Base-by-base conservation (phyloP, 1,139 yeast genomes). In the Diutina sp. region DNA sequence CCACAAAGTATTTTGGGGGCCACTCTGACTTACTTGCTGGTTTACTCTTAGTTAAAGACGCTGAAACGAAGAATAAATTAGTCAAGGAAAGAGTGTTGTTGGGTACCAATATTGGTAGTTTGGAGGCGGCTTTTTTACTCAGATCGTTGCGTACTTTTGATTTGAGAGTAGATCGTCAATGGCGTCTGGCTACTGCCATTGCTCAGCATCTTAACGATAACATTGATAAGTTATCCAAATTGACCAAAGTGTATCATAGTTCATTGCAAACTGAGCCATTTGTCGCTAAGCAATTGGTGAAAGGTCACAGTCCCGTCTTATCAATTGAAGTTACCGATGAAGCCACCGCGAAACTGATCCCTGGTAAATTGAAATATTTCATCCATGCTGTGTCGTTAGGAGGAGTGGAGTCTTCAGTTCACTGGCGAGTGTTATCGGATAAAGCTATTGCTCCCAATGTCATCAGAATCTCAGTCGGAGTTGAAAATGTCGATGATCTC, bases 1-100 rank as follows among this genome's bases (percentile, higher is more conserved):
- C 91, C 0, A 89, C 97, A 2, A 90, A 90, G 67, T 91, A 84
- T 69, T 85, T 90, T 66, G 97, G 96, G 46, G 97, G 97, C 28
- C 97, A 90, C 68, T 87, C 96, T n/a, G 97, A 91, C 68, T 71
- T 90, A 56, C 74, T 91, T 54, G 91, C 96, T 4, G 97, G 97
- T 21, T 76, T 86, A 9, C 71, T 90, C 45, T 82, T 84, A 12
- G 84, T 87, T 12, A 83, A 84, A 66, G 81, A 82, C 59, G 63
- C 66, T 9, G 71, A 72, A 1, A 73, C 75, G 7, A 77, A 78
- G 59, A 63, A 71, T 16, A 66, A 71, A 54, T 72, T 91, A 60
- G 68, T 76, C 8, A 67, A 66, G 0, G 97, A 90, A 64, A 76
- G 98, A 63, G 68, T 81, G 14, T 77, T 74, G 57, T 70, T 90